A percentile compares a stretch with the other conserved stretches of the same genome.
phyloP scores from a whole-genome alignment of 192 early-diverging fungal species.

The Coemansia sp. region DNA sequence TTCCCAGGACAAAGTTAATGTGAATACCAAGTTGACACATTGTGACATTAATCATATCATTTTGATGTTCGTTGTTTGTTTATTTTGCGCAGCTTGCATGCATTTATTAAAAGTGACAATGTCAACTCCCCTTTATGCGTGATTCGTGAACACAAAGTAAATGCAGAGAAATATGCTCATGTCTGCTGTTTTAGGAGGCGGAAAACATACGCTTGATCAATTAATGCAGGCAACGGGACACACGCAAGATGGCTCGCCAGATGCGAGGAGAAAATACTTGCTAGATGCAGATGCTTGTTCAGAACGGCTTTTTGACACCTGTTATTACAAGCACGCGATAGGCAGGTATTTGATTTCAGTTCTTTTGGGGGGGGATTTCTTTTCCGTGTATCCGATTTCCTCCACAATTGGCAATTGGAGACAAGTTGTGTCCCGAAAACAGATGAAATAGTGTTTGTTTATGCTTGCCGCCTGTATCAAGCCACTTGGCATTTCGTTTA shows the following conservation, averaged over 20 bases:
- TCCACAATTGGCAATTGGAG: too few relatives aligned
- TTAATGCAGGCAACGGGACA: neutral
- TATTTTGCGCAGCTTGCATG: constrained; percentile 7
- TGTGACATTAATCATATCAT: constrained; percentile 1
- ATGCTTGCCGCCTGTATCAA: too few relatives aligned
- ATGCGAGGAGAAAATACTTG: neutral
- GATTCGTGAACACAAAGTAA: neutral
- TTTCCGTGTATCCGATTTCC: too few relatives aligned
- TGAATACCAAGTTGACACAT: neutral
- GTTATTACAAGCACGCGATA: too few relatives aligned
- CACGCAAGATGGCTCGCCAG: too few relatives aligned
- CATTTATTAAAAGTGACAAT: constrained; percentile 11
- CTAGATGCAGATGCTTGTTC: neutral
- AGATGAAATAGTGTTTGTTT: too few relatives aligned
- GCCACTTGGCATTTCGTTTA: too few relatives aligned
- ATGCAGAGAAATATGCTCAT: neutral
- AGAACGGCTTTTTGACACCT: too few relatives aligned
- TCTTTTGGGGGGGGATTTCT: too few relatives aligned
- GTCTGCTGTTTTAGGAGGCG: too few relatives aligned
- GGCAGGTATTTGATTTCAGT: too few relatives aligned
- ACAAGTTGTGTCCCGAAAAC: too few relatives aligned
- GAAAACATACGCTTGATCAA: neutral
- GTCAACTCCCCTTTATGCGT: neutral
- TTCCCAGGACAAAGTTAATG: neutral
- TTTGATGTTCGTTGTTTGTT: neutral